phyloP scores from a whole-genome alignment of 2,329 filamentous ascomycete genomes.

The Aspergillus bombycis region DNA sequence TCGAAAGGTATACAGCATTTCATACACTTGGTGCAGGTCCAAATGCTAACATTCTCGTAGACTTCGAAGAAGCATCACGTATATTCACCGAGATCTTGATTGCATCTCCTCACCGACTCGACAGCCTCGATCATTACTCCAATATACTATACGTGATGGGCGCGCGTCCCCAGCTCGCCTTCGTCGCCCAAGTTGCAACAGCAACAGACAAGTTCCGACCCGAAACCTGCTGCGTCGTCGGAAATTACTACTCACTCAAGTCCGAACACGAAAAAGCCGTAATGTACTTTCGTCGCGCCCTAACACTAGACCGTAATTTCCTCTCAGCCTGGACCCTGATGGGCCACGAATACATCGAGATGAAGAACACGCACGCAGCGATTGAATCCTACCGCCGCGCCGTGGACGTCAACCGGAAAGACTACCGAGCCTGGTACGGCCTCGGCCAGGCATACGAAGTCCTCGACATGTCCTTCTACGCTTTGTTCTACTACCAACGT shows the following conservation, averaged over 20 bases:
- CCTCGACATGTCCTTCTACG: slow-evolving; percentile 96
- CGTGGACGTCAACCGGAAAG: slow-evolving; percentile 92
- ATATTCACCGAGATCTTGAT: slow-evolving; percentile 69
- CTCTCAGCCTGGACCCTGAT: slow-evolving; percentile 97
- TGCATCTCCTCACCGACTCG: slow-evolving; percentile 72
- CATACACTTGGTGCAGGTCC: not conserved
- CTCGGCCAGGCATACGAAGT: slow-evolving; percentile 97
- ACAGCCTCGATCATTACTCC: slow-evolving; percentile 92
- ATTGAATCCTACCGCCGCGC: slow-evolving; percentile 96
- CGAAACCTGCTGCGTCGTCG: slow-evolving; percentile 94
- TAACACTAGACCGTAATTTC: slow-evolving; percentile 87
- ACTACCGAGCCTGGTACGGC: slow-evolving; percentile 98
- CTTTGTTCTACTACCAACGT: slow-evolving; percentile 96
- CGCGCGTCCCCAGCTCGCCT: slow-evolving; percentile 83
- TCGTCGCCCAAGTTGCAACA: slow-evolving; percentile 87
- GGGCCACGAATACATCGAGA: slow-evolving; percentile 97
- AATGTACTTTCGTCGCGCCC: slow-evolving; percentile 91
- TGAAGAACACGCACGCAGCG: slow-evolving; percentile 97
- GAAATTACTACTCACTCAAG: slow-evolving; percentile 94
- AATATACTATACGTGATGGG: slow-evolving; percentile 97
- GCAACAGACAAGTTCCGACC: slow-evolving; percentile 94
- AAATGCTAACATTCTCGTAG: slow-evolving; percentile 33
- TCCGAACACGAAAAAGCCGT: slow-evolving; percentile 97
- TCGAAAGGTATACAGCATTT: slow-evolving; percentile 60
- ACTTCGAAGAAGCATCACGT: slow-evolving; percentile 65